Conservation (phyloP, 495 filamentous ascomycete genomes). For the Bacidia rubella region DNA sequence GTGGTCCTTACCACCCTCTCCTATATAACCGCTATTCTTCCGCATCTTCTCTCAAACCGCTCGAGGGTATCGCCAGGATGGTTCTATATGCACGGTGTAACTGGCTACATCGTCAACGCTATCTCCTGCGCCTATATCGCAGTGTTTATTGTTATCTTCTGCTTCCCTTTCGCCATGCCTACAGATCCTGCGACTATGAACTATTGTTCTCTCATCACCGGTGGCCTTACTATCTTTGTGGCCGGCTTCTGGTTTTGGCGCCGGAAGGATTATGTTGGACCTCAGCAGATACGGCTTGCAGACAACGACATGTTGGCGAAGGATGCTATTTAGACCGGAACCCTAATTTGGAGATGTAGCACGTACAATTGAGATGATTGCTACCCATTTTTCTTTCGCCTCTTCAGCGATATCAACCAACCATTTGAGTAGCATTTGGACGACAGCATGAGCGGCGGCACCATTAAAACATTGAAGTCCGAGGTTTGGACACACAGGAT, state of each 20-base stretch:
- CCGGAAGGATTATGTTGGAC: conserved; percentile 4
- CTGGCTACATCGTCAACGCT: conserved; percentile 47
- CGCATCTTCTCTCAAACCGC: conserved; percentile 53
- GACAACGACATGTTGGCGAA: too few relatives aligned
- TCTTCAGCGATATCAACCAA: too few relatives aligned
- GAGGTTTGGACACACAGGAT: too few relatives aligned
- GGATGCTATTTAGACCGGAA: too few relatives aligned
- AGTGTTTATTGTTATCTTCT: conserved; percentile 63
- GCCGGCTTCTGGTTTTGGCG: conserved; percentile 28
- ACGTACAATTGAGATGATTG: too few relatives aligned
- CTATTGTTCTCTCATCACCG: conserved; percentile 54
- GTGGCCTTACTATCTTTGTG: conserved; percentile 39
- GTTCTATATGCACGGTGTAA: conserved; percentile 48
- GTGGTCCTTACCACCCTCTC: conserved; percentile 56
- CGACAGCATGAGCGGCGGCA: too few relatives aligned
- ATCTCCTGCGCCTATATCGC: conserved; percentile 50
- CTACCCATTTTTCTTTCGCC: too few relatives aligned
- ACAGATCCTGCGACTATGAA: conserved; percentile 49
- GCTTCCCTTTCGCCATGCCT: conserved; percentile 55
- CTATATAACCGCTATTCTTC: conserved; percentile 64
- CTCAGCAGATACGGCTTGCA: too few relatives aligned
- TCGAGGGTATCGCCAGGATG: conserved; percentile 49
- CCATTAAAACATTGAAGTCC: too few relatives aligned
- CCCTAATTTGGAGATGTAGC: too few relatives aligned
- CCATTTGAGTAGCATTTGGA: too few relatives aligned